A percentile compares a stretch with the other conserved stretches of the same genome.
phyloP scores from a whole-genome alignment of 129 eudicot species.

The Pittosporum tobira region DNA sequence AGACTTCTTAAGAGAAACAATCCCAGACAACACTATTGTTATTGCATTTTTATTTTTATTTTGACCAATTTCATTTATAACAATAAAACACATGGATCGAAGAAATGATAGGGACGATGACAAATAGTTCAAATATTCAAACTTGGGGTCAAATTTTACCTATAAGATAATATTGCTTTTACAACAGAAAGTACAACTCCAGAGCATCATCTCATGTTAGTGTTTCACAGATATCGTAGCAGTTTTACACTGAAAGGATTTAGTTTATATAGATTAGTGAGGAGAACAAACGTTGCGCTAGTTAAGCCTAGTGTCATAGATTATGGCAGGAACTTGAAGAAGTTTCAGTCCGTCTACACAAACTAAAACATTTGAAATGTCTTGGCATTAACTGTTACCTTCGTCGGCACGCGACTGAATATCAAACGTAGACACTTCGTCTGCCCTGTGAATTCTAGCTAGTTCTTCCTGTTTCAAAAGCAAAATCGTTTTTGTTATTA shows the following conservation, averaged over 20 bases:
- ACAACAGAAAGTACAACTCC: conserved; percentile 10
- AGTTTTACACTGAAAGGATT: conserved; percentile 19
- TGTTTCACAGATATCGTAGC: conserved; percentile 7
- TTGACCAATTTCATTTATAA: background rate
- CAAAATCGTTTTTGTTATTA: background rate
- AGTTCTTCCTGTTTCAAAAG: conserved; percentile 53
- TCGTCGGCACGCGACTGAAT: conserved; percentile 33
- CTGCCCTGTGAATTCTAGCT: conserved; percentile 55
- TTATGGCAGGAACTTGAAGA: background rate
- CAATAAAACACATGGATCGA: too few relatives aligned
- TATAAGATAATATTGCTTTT: background rate
- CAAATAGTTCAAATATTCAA: too few relatives aligned
- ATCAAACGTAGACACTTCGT: conserved; percentile 45
- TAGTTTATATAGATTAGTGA: conserved; percentile 22
- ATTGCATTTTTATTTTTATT: background rate
- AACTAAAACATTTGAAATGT: background rate
- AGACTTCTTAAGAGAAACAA: background rate
- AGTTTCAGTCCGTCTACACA: conserved; percentile 5
- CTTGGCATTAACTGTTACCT: conserved; percentile 40
- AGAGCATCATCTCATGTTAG: conserved; percentile 7
- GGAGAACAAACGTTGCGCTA: conserved; percentile 12
- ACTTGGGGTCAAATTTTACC: too few relatives aligned
- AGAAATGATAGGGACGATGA: too few relatives aligned
- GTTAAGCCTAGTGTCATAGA: conserved; percentile 13
- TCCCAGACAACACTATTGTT: background rate